These are phyloP conservation scores for Evansstolkia leycettana DNA, from an alignment of 495 filamentous ascomycete genomes.

Conservation along the genomic window DNA sequence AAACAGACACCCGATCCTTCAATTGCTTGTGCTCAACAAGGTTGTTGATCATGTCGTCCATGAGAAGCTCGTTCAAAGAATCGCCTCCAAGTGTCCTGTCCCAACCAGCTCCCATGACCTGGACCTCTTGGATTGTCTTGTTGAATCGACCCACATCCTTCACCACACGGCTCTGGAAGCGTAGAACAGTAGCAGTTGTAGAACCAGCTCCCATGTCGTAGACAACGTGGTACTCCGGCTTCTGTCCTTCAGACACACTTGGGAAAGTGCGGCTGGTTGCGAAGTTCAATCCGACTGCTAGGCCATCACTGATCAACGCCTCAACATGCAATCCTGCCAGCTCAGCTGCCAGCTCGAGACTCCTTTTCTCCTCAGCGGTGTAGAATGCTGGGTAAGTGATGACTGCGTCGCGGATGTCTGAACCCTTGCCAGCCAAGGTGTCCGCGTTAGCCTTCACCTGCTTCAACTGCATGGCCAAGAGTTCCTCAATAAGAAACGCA, in stretches of 20 bases:
- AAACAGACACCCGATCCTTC: conserved; percentile 49
- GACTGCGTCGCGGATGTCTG: conserved; percentile 63
- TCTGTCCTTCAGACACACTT: conserved; percentile 66
- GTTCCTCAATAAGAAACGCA: conserved; percentile 79
- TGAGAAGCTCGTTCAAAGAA: conserved; percentile 71
- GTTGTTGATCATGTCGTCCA: conserved; percentile 74
- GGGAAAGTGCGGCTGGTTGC: conserved; percentile 85
- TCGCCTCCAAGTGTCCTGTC: conserved; percentile 87
- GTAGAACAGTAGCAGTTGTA: conserved; percentile 87
- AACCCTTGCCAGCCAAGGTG: conserved; percentile 66
- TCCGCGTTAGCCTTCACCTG: conserved; percentile 81
- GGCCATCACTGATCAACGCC: conserved; percentile 74
- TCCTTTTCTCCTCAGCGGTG: conserved; percentile 76
- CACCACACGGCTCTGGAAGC: conserved; percentile 76
- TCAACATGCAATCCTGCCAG: conserved; percentile 80
- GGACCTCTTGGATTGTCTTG: conserved; percentile 91
- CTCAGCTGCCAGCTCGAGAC: conserved; percentile 65
- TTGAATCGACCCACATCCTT: conserved; percentile 92
- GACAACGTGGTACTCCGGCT: conserved; percentile 84
- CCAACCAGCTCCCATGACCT: conserved; percentile 77
- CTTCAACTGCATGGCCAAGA: conserved; percentile 93
- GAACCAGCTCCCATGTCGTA: conserved; percentile 98
- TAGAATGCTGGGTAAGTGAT: conserved; percentile 91
- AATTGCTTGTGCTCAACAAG: conserved; percentile 60
- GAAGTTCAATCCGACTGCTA: conserved; percentile 91